A percentile compares a stretch with the other conserved stretches of the same genome.
These are phyloP conservation scores for Apiospora marii DNA, from an alignment of 2,329 filamentous ascomycete genomes.

Conservation along the genomic window DNA sequence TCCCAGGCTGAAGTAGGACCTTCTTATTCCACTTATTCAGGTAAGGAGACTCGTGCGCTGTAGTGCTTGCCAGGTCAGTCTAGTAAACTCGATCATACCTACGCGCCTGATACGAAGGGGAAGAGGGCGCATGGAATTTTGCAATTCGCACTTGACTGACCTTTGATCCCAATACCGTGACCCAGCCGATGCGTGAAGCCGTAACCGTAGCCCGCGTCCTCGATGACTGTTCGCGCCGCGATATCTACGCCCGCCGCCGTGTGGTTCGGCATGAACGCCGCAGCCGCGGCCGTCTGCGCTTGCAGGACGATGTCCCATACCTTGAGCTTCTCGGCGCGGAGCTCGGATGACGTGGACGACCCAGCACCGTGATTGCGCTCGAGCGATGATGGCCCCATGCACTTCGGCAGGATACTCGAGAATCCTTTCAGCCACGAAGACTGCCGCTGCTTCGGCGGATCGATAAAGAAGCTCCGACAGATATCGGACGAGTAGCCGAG, in stretches of 20 bases:
- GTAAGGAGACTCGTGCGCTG: slow-evolving; percentile 69
- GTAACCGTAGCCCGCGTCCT: slow-evolving; percentile 63
- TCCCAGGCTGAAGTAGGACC: slow-evolving; percentile 58
- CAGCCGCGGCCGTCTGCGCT: slow-evolving; percentile 64
- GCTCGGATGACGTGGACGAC: slow-evolving; percentile 24
- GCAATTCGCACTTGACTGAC: slow-evolving; percentile 27
- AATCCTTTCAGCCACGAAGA: background rate
- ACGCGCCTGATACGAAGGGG: too few relatives aligned
- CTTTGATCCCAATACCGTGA: slow-evolving; percentile 71
- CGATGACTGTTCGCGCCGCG: slow-evolving; percentile 65
- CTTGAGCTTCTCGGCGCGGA: slow-evolving; percentile 58
- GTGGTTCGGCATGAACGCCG: slow-evolving; percentile 57
- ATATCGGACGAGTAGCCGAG: slow-evolving; percentile 71
- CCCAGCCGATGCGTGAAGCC: slow-evolving; percentile 69
- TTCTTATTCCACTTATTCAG: slow-evolving; percentile 67
- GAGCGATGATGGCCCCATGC: background rate
- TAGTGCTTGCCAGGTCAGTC: background rate
- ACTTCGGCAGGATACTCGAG: background rate
- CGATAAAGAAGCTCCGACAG: slow-evolving; percentile 67
- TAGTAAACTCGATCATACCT: too few relatives aligned
- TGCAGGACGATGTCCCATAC: slow-evolving; percentile 69
- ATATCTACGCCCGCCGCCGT: slow-evolving; percentile 68
- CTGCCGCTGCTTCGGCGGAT: slow-evolving; percentile 33
- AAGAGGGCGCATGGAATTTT: too few relatives aligned
- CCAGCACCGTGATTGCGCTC: background rate